Percentiles rank a stretch among this genome's conserved stretches.
Conservation (phyloP, 805 yeast genomes). For the Ogataea degrootiae region DNA sequence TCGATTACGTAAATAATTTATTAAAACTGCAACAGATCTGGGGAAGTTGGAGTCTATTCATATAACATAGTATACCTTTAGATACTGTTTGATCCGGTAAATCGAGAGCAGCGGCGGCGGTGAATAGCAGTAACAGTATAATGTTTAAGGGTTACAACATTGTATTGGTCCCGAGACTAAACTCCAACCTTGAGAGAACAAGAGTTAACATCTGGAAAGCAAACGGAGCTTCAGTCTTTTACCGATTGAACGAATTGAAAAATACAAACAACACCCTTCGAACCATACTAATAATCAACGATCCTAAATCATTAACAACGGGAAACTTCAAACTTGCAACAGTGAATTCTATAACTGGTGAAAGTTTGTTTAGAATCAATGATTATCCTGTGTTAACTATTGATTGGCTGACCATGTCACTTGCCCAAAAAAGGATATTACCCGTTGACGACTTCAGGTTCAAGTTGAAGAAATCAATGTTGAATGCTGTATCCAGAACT, state of each 20-base stretch:
- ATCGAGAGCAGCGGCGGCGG: too few species aligned
- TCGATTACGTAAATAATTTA: too few species aligned
- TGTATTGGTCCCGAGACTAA: slow-evolving; percentile 16
- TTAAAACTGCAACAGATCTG: too few species aligned
- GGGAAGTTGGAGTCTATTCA: too few species aligned
- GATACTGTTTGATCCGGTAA: too few species aligned
- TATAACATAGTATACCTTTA: too few species aligned
- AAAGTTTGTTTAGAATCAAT: not conserved
- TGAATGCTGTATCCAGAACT: not conserved
- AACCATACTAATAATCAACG: slow-evolving; percentile 7
- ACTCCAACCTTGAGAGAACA: slow-evolving; percentile 12
- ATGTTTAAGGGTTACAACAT: slow-evolving; percentile 15
- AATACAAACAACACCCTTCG: not conserved
- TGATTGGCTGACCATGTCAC: slow-evolving; percentile 14
- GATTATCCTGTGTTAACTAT: slow-evolving; percentile 4
- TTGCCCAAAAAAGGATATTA: slow-evolving; percentile 2
- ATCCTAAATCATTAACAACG: not conserved
- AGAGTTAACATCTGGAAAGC: slow-evolving; percentile 20
- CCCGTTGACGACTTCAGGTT: slow-evolving; percentile 8
- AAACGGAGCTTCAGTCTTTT: slow-evolving; percentile 24
- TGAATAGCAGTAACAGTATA: not conserved
- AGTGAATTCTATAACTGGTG: not conserved
- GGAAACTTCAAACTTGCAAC: not conserved
- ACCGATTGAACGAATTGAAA: slow-evolving; percentile 1
- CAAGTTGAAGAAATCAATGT: not conserved